Percentiles rank a stretch among this genome's conserved stretches.
phyloP scores from a whole-genome alignment of 73 alveolate genomes.

The Stentor roeselii region DNA sequence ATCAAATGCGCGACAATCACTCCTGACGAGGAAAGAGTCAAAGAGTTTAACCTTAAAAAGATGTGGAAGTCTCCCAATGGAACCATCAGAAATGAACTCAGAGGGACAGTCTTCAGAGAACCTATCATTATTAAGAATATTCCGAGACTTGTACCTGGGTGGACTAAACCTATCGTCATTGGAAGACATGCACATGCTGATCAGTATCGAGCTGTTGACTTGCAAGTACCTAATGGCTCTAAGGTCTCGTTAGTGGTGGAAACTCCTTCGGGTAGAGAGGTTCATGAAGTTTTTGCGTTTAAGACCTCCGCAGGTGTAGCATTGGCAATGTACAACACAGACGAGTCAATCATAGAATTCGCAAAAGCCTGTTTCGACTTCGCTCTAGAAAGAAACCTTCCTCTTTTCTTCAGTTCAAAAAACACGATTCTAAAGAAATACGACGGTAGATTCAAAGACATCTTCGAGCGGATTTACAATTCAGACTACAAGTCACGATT shows the following conservation, averaged over 20 bases:
- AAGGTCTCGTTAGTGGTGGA: slow-evolving; percentile 59
- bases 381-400: slow-evolving; percentile 66
- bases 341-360: slow-evolving; percentile 68
- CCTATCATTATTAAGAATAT: slow-evolving; percentile 76
- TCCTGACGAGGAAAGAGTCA: slow-evolving; percentile 79
- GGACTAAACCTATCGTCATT: slow-evolving; percentile 80
- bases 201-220: slow-evolving; percentile 75
- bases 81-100: slow-evolving; percentile 72
- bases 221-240: slow-evolving; percentile 39
- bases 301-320: slow-evolving; percentile 55
- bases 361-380: slow-evolving; percentile 73
- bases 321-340: slow-evolving; percentile 84
- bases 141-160: slow-evolving; percentile 83
- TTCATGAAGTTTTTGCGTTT: slow-evolving; percentile 45
- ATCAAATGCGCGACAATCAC: slow-evolving; percentile 91
- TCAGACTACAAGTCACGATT: slow-evolving; percentile 51
- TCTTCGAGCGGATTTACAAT: slow-evolving; percentile 62
- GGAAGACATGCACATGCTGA: slow-evolving; percentile 88
- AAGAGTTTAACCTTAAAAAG: slow-evolving; percentile 45
- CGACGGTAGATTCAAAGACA: slow-evolving; percentile 81
- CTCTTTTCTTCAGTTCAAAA: slow-evolving; percentile 73
- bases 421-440: slow-evolving; percentile 78
- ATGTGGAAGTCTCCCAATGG: slow-evolving; percentile 92
- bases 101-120: slow-evolving; percentile 87
- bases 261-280: slow-evolving; percentile 51